Percentiles rank a stretch among this genome's conserved stretches.
phyloP scores from a whole-genome alignment of 2,329 filamentous ascomycete species.

The Aspergillus sp. region DNA sequence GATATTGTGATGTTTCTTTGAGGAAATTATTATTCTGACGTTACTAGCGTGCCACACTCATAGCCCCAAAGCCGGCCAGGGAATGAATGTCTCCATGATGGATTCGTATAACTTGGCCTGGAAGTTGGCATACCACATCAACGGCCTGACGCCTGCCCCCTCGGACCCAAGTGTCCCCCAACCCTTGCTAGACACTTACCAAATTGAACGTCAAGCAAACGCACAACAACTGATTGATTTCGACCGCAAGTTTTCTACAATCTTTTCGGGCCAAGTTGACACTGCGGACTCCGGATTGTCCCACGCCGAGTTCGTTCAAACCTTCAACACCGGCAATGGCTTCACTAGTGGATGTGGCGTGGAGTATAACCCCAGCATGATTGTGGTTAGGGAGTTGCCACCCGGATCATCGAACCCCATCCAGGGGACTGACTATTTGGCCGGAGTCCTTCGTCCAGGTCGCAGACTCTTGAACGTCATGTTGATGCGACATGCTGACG shows the following conservation, averaged over 20 bases:
- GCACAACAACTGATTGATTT: constrained; percentile 36
- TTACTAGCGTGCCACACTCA: constrained; percentile 67
- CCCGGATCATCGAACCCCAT: constrained; percentile 19
- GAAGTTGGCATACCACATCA: constrained; percentile 35
- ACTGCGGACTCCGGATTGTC: constrained; percentile 22
- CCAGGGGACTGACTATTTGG: constrained; percentile 22
- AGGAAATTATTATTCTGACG: not conserved
- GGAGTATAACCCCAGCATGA: constrained; percentile 28
- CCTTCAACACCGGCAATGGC: constrained; percentile 31
- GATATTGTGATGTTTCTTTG: not conserved
- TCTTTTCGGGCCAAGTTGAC: constrained; percentile 35
- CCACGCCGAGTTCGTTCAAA: constrained; percentile 29
- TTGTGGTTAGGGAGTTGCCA: constrained; percentile 17
- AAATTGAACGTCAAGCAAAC: constrained; percentile 30
- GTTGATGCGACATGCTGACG: constrained; percentile 33
- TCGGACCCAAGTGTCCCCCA: not conserved
- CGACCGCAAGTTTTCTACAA: constrained; percentile 33
- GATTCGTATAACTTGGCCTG: constrained; percentile 44
- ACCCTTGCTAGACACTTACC: constrained; percentile 31
- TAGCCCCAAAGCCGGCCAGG: constrained; percentile 72
- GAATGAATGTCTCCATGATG: constrained; percentile 75
- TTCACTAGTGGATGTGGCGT: constrained; percentile 38
- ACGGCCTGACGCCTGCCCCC: constrained; percentile 28
- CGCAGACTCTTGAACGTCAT: constrained; percentile 31
- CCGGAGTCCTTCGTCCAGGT: constrained; percentile 30